These are phyloP conservation scores for Capsella bursapastoris DNA, from an alignment of 345 rosid genomes.

Conservation along the genomic window DNA sequence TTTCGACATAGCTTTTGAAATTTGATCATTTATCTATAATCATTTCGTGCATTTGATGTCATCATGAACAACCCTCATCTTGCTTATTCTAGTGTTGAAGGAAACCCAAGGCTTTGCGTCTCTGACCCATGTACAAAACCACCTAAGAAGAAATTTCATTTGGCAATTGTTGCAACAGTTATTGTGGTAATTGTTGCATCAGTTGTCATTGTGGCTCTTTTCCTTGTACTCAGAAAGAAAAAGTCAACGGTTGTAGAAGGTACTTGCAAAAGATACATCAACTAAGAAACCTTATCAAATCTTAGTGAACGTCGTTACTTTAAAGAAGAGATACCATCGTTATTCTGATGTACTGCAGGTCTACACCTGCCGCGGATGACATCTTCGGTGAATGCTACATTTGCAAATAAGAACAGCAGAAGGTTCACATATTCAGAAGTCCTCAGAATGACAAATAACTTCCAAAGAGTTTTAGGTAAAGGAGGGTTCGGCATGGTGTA, in stretches of 20 bases:
- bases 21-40: not conserved
- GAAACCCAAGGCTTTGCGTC: slow-evolving; percentile 22
- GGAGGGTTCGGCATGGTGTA: slow-evolving; percentile 59
- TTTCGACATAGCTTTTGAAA: not conserved
- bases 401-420: slow-evolving; percentile 13
- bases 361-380: not conserved
- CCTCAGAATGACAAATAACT: slow-evolving; percentile 43
- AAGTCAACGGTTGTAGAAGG: not conserved
- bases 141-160: not conserved
- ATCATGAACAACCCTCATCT: not conserved
- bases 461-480: slow-evolving; percentile 45
- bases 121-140: not conserved
- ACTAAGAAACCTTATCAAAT: not conserved
- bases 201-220: not conserved
- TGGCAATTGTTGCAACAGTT: slow-evolving; percentile 11
- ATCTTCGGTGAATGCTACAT: not conserved
- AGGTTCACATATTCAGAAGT: slow-evolving; percentile 40
- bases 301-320: not conserved
- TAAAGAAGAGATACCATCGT: not conserved
- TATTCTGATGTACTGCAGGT: not conserved
- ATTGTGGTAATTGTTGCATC: slow-evolving; percentile 2
- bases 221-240: slow-evolving; percentile 1
- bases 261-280: not conserved
- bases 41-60: not conserved
- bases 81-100: not conserved